These are phyloP conservation scores for Russula emetica DNA, from an alignment of 768 basidiomycete genomes.

Conservation along the genomic window DNA sequence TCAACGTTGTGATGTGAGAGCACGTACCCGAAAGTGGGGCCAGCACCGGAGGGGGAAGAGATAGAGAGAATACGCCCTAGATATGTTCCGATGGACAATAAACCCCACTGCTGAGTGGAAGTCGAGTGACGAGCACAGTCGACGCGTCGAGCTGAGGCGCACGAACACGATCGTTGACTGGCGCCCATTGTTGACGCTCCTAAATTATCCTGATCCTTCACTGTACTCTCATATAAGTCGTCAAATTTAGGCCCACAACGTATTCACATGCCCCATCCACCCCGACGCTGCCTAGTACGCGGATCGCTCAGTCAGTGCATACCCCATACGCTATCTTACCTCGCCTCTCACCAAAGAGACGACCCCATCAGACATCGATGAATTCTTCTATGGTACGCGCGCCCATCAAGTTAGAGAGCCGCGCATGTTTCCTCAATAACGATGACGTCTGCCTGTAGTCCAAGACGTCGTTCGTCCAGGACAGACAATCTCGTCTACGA, in stretches of 20 bases:
- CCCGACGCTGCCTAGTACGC: conserved; percentile 13
- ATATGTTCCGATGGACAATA: background rate
- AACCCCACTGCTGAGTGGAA: background rate
- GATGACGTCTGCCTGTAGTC: conserved; percentile 36
- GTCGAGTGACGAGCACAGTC: background rate
- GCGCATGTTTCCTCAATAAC: background rate
- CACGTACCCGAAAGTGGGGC: conserved; percentile 2
- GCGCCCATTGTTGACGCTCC: background rate
- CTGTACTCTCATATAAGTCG: background rate
- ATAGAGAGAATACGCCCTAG: background rate
- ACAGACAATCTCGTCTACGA: conserved; percentile 53
- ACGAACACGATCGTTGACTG: background rate
- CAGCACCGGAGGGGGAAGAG: background rate
- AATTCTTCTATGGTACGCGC: conserved; percentile 50
- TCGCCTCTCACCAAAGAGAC: background rate
- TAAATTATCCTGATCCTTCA: background rate
- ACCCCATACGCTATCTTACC: background rate
- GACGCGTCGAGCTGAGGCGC: background rate
- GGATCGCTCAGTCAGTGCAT: conserved; percentile 17
- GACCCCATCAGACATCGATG: conserved; percentile 45
- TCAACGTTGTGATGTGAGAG: background rate
- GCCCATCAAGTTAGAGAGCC: background rate
- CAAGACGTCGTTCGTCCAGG: conserved; percentile 51
- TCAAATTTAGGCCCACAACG: conserved; percentile 18
- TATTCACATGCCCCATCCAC: background rate